Percentiles rank a stretch among this genome's conserved stretches.
These are phyloP conservation scores for Leishmania aethiopica DNA, from an alignment of 208 protist species.

Conservation along the genomic window DNA sequence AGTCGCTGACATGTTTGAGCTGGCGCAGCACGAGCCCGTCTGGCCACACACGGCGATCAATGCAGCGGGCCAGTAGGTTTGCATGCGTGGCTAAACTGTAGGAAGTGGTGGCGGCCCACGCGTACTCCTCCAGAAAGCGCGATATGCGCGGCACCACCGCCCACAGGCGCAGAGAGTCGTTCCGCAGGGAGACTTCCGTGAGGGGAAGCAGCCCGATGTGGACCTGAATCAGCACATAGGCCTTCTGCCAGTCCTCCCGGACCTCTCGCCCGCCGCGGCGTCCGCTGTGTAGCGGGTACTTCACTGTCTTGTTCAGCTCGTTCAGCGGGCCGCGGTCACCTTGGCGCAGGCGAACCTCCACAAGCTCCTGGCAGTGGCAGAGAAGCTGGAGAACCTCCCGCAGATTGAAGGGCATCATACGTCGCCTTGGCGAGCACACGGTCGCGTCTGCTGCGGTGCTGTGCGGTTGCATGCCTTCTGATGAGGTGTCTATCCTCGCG, in stretches of 20 bases:
- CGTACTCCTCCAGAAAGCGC: slow-evolving; percentile 72
- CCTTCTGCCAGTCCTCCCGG: slow-evolving; percentile 90
- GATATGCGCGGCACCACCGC: slow-evolving; percentile 66
- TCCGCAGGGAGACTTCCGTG: slow-evolving; percentile 73
- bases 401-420: slow-evolving; percentile 12
- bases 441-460: not conserved
- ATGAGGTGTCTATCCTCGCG: not conserved
- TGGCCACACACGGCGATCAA: slow-evolving; percentile 83
- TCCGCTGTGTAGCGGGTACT: slow-evolving; percentile 67
- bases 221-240: slow-evolving; percentile 81
- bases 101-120: slow-evolving; percentile 30
- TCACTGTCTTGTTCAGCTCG: slow-evolving; percentile 75
- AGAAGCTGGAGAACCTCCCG: slow-evolving; percentile 53
- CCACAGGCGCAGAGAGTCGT: slow-evolving; percentile 77
- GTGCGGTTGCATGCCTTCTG: too few relatives aligned
- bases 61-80: slow-evolving; percentile 55
- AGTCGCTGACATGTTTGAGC: slow-evolving; percentile 68
- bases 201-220: slow-evolving; percentile 61
- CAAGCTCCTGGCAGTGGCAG: slow-evolving; percentile 67
- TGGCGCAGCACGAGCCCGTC: slow-evolving; percentile 73
- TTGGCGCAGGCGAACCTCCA: slow-evolving; percentile 76
- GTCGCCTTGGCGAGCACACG: not conserved
- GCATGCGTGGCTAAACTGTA: slow-evolving; percentile 54
- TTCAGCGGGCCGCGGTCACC: slow-evolving; percentile 83
- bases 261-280: slow-evolving; percentile 75